Evolutionary conservation across 306 rosid species (phyloP), one percentile per base, ranked within the genome.

Genomic region (Gleditsia sinensis): DNA sequence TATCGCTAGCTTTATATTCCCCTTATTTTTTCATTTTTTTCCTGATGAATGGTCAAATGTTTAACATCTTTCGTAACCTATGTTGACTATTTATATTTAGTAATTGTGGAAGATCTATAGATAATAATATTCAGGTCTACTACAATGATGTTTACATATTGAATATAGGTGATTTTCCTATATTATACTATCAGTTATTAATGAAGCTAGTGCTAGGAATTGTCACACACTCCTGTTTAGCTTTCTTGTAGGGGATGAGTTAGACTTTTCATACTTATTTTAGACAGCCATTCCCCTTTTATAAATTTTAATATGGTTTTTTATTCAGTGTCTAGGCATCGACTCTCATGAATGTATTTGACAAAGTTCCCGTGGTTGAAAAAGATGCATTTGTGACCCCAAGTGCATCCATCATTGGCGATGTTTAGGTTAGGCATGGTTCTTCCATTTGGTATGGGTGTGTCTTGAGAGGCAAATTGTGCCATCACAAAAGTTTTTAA

Each of bases 381-480:
- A 90, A 72, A 83, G 95, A 92, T 42, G 96, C 95, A 6, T 94
- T 94, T 63, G 92, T 94, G 43, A 96, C 99, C 10, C 99, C 96
- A 0, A 92, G 88, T 80, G 96, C 97, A 9, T 94, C 99, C 49
- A 61, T 94, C 70, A 83, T 80, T 34, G 97, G 97, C 2, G 88
- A 94, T 74, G 93, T 94, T 69, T 82, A 81, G 54, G 87, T 94
- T 72, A 95, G 97, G 11, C 84, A 79, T 7, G 82, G 82, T 28
- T 88, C 99, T 10, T 94, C 97, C 70, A 84, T 94, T 75, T 94
- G 99, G 99, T 94, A 94, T 65, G 97, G 97, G 0, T 94, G 97
- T 71, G 96, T 94, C 79, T 86, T 94, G 78, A 84, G 99, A 88
- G 97, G 97, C 91, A 85, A 58, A 69, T 45, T 17, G 19, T 58